Base-by-base conservation (phyloP, 1,284 basidiomycete species). In the Marasmius fiardii region DNA sequence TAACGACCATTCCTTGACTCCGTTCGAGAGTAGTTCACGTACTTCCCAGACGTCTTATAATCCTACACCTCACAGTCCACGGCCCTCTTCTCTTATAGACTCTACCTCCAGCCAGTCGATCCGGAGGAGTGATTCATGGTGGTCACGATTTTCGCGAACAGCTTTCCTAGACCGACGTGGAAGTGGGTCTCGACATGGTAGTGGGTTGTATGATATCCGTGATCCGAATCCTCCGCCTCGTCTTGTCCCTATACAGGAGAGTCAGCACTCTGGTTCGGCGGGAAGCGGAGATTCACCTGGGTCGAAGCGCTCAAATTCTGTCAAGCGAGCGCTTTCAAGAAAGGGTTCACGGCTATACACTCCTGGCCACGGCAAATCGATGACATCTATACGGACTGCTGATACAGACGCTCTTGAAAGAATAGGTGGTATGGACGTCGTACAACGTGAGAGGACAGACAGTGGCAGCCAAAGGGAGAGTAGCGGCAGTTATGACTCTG, bases 211-310 rank as follows among this genome's bases (percentile, higher is more conserved):
- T 14, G 83, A 87, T 26, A 81, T 90, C 65, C 79, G 86, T 39
- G 89, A 92, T 67, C 88, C 88, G 1, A 85, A 83, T 58, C 86
- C 88, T 1, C 80, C 79, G 4, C 88, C 89, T 1, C 74, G 76
- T 11, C 73, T 90, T 12, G 68, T 73, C 23, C 68, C 80, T 1
- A 84, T 86, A 59, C 78, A 82, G 56, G 83, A 88, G 63, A 71
- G 70, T 21, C 68, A 65, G n/a, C 60, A 70, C 39, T 69, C 75
- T 14, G 61, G 60, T 51, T 67, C 72, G 10, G 65, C 66, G 3
- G 67, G 72, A n/a, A 58, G 58, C n/a, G 43, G 44, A 21, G 58
- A 59, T 6, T 65, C 63, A 21, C 62, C 62, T 3, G 47, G 57
- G 26, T 67, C 65, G 6, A 56, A 54, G 26, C 54, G 37, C 31